These are phyloP conservation scores for Phlebopus sp. DNA, from an alignment of 1,284 basidiomycete species.

Conservation along the genomic window DNA sequence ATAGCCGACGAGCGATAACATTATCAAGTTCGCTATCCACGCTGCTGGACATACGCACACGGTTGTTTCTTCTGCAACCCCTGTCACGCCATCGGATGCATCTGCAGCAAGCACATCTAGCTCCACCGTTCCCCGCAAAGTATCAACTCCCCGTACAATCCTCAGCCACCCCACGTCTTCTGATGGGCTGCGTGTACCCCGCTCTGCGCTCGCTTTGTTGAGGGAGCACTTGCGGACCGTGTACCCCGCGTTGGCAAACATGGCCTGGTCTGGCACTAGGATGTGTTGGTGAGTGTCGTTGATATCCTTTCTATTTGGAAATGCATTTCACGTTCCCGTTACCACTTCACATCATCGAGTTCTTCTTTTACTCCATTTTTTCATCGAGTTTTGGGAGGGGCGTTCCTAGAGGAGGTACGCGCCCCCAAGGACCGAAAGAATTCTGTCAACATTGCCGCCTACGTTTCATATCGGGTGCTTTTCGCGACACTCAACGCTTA, in stretches of 20 bases:
- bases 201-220: conserved; percentile 45
- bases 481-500: too few relatives aligned
- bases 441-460: too few relatives aligned
- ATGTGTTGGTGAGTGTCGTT: conserved; percentile 73
- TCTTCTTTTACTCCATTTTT: too few relatives aligned
- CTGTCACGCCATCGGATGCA: conserved; percentile 6
- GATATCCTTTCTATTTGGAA: neutral
- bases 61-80: conserved; percentile 9
- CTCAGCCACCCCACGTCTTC: conserved; percentile 44
- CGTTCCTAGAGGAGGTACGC: too few relatives aligned
- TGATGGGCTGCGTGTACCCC: conserved; percentile 65
- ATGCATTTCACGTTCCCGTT: neutral
- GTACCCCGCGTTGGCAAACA: conserved; percentile 72
- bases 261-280: conserved; percentile 65
- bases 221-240: conserved; percentile 51
- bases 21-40: conserved; percentile 77
- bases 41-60: conserved; percentile 60
- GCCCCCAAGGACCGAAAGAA: too few relatives aligned
- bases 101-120: conserved; percentile 1
- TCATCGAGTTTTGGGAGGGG: too few relatives aligned
- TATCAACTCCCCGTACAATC: conserved; percentile 69
- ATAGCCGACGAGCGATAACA: conserved; percentile 66
- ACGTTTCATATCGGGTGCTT: too few relatives aligned
- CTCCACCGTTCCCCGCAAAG: conserved; percentile 21
- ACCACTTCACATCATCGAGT: neutral